Base-by-base conservation (phyloP, 2,329 filamentous ascomycete genomes). In the Cladorrhinum sp. region DNA sequence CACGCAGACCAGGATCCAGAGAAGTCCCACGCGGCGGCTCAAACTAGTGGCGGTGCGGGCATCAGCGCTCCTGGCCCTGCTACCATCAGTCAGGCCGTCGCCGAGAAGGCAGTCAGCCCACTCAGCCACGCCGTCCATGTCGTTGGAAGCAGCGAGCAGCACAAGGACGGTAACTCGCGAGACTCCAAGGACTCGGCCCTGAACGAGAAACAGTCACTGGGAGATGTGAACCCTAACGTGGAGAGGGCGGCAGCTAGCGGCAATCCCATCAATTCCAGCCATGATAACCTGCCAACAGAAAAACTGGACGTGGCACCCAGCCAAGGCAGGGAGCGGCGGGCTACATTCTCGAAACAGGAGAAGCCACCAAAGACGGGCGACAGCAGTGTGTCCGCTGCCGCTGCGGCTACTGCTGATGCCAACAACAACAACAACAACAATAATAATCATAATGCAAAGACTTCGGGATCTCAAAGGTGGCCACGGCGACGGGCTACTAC, bases 401-500 rank as follows among this genome's bases (percentile, higher is more conserved):
- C 73, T 67, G 61, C 74, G 72, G 33, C 4, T 10, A 3, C 73
- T 67, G 55, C 71, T 67, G 59, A 74, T 70, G 49, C 61, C 60
- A 18, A 64, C 71, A 8, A 53, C 71, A 8, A 54, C 49, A 28
- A 53, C 71, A 8, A 54, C 49, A 28, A 53, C n/a, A n/a, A n/a
- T n/a, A n/a, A n/a, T n/a, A n/a, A n/a, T n/a, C n/a, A n/a, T 62
- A 36, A 57, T 66, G 67, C 59, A 72, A 73, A 64, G 73, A 71
- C 73, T 24, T 46, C 56, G 9, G 80, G 80, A 3, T 85, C 84
- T 21, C 78, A 84, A 59, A 86, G 80, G 70, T 82, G 84, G 53
- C 60, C 52, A 23, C 82, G 89, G 50, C 83, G 88, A 52, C 83
- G 91, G 30, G 86, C 85, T 1, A 89, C 86, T 26, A 93, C 90